These are phyloP conservation scores for Diospyros lotus DNA, from an alignment of 148 eudicot genomes.

Conservation along the genomic window DNA sequence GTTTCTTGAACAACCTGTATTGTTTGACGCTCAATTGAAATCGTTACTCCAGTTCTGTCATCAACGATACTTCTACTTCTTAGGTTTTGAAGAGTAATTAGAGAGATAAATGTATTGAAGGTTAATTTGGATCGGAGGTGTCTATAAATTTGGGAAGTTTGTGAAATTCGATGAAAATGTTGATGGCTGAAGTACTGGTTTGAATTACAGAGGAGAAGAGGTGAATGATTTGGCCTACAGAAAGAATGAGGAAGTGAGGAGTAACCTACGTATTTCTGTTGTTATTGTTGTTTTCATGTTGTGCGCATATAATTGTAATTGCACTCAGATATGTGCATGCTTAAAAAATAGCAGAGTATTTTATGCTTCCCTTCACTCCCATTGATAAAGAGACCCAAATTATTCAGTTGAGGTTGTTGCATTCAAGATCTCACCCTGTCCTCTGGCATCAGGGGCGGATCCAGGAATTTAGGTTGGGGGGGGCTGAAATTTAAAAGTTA, in stretches of 20 bases:
- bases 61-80: no score
- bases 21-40: no score
- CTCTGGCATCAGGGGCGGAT: no score
- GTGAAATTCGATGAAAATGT: neutral
- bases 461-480: no score
- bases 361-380: neutral
- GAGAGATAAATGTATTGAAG: no score
- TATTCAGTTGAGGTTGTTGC: no score
- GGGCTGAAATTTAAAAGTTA: no score
- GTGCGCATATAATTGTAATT: neutral
- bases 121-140: neutral
- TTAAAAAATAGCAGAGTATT: neutral
- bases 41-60: no score
- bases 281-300: neutral
- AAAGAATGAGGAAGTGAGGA: neutral
- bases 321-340: neutral
- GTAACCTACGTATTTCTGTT: neutral
- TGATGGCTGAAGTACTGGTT: neutral
- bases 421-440: no score
- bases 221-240: neutral
- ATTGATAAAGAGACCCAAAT: no score
- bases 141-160: neutral
- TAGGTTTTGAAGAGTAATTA: no score
- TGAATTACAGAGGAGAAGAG: neutral
- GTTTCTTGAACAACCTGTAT: no score